Evolutionary conservation across 768 basidiomycete species (phyloP), one percentile per base, ranked within the genome.

Genomic region (Cystoderma amianthinum): DNA sequence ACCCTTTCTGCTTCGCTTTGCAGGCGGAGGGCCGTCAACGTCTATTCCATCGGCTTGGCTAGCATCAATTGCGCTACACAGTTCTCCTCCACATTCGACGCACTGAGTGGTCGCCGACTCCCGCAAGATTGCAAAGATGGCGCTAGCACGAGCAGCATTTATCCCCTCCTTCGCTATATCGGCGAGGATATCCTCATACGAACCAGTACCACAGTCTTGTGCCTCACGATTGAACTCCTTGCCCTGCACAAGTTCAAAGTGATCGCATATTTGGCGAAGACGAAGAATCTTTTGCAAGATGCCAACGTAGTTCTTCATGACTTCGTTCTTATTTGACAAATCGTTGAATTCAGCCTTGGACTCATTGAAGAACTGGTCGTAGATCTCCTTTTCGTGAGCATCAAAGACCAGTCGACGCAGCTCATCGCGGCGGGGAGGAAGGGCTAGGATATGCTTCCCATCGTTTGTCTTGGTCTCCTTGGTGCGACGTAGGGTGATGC

Each of bases 261-360:
- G 95, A 57, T 97, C 93, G 62, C 96, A 99, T 37, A 98, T 98
- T 67, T 98, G 95, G 41, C 96, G 86, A 35, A 99, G 74, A 17
- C 94, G 88, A 39, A 99, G 70, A 44, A 98, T 89, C 70, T 94
- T 93, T 63, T 97, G 95, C 50, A 99, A 63, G 53, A 99, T 95
- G 41, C 92, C 91, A 49, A 96, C 96, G 56, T 95, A 96, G 57
- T 96, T 97, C 76, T 96, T 96, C 84, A 94, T 89, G 40, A 96
- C 85, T 59, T 92, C 86, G 52, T 94, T 91, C 62, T 85, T 89
- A 60, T 81, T 72, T 21, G 85, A 80, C 48, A 97, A 69, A 55
- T 89, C 82, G 46, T 79, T 80, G 60, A 97, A 97, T 62, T 94
- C 88, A 36, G 88, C 85, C 64, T 92, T 93, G 41, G 89, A 92